Percentiles rank a stretch among this genome's conserved stretches.
Evolutionary conservation across 768 basidiomycete species (phyloP).

Genomic region (Amanita inopinata): DNA sequence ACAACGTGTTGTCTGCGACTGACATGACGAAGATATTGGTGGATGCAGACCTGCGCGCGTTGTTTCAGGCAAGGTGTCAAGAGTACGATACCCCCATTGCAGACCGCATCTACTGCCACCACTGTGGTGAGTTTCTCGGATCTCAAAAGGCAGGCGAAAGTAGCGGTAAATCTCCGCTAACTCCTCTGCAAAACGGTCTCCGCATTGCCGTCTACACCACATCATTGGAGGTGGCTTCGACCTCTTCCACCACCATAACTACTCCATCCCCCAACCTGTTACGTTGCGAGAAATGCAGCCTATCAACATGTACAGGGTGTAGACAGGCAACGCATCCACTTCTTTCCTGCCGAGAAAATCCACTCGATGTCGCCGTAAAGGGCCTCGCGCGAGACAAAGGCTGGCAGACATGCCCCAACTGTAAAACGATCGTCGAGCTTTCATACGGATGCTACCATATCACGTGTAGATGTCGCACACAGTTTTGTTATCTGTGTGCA

Average conservation of each 20-base stretch:
- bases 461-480: neutral
- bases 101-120: constrained; percentile 7
- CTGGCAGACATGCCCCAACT: constrained; percentile 25
- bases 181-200: too few species aligned
- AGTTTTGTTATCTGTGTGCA: neutral
- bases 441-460: neutral
- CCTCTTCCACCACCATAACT: too few species aligned
- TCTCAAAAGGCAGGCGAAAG: neutral
- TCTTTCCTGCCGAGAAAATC: neutral
- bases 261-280: too few species aligned
- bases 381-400: neutral
- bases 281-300: neutral
- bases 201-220: too few species aligned
- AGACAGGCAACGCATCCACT: neutral
- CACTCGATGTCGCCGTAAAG: neutral
- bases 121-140: constrained; percentile 3
- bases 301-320: neutral
- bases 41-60: neutral
- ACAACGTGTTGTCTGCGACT: constrained; percentile 11
- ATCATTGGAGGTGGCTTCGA: too few species aligned
- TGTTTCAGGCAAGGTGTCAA: neutral
- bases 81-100: constrained; percentile 6
- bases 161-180: too few species aligned
- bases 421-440: constrained; percentile 17
- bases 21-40: constrained; percentile 9